Conservation (phyloP, 2,329 filamentous ascomycete genomes). For the Ceratocystis ficicola region DNA sequence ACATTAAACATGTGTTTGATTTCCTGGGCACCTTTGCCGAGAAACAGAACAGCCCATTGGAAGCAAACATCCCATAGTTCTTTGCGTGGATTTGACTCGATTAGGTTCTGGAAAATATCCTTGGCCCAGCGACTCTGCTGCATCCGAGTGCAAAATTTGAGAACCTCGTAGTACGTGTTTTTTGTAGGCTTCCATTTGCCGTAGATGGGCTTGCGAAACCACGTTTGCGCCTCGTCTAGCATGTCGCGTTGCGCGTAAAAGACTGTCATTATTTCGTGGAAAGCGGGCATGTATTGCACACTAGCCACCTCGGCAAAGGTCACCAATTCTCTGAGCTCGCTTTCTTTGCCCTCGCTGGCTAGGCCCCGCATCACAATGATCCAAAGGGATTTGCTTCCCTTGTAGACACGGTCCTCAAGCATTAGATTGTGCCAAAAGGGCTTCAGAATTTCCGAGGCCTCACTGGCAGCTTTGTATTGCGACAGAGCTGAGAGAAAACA, state of each 20-base stretch:
- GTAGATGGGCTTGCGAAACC: constrained; percentile 49
- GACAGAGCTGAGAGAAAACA: constrained; percentile 41
- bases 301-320: constrained; percentile 39
- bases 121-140: constrained; percentile 51
- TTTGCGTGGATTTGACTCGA: constrained; percentile 38
- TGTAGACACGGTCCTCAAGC: constrained; percentile 18
- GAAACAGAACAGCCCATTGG: constrained; percentile 59
- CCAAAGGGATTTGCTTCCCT: constrained; percentile 32
- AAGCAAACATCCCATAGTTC: constrained; percentile 59
- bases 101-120: constrained; percentile 43
- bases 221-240: constrained; percentile 49
- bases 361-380: constrained; percentile 48
- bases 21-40: constrained; percentile 58
- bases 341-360: constrained; percentile 45
- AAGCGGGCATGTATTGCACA: constrained; percentile 33
- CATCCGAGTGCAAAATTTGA: constrained; percentile 50
- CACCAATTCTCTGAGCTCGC: constrained; percentile 45
- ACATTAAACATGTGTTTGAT: constrained; percentile 60
- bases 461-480: constrained; percentile 41
- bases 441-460: constrained; percentile 32
- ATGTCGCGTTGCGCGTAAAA: constrained; percentile 51
- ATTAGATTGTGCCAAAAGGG: constrained; percentile 20
- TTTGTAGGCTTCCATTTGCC: constrained; percentile 33
- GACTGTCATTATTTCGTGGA: constrained; percentile 45
- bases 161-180: constrained; percentile 40